These are phyloP conservation scores for Fusarium ramigenum DNA, from an alignment of 2,329 filamentous ascomycete species.

Conservation along the genomic window DNA sequence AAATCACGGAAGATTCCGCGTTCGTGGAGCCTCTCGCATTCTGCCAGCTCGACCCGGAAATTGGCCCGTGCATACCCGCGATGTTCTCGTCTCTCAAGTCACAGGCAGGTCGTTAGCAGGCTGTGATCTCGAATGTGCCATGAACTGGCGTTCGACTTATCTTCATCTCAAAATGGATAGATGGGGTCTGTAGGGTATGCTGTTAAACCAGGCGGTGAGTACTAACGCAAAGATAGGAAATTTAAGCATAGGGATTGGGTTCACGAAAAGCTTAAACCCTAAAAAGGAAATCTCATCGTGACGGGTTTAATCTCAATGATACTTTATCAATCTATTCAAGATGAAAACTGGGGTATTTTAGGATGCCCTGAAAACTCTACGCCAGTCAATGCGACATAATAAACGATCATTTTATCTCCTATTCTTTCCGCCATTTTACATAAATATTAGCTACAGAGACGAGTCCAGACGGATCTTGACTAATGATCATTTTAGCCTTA, in stretches of 20 bases:
- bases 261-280: neutral
- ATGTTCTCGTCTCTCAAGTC: neutral
- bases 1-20: neutral
- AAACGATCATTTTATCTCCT: neutral
- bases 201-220: accelerated
- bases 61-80: neutral
- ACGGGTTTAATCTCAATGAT: neutral
- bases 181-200: accelerated
- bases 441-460: neutral
- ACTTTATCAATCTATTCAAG: neutral
- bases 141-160: neutral
- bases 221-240: accelerated
- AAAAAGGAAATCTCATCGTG: neutral
- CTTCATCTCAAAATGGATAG: neutral
- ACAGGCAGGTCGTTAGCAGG: no score
- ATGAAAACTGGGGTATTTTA: neutral
- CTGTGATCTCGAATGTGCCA: neutral
- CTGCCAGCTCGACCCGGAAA: no score
- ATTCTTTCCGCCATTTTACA: neutral
- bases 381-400: neutral
- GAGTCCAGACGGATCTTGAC: neutral
- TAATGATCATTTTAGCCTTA: neutral
- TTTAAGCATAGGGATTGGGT: neutral
- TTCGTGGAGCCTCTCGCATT: neutral
- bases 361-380: neutral